phyloP scores from a whole-genome alignment of 805 yeast species.

The Kodamaea nitidulidarum region DNA sequence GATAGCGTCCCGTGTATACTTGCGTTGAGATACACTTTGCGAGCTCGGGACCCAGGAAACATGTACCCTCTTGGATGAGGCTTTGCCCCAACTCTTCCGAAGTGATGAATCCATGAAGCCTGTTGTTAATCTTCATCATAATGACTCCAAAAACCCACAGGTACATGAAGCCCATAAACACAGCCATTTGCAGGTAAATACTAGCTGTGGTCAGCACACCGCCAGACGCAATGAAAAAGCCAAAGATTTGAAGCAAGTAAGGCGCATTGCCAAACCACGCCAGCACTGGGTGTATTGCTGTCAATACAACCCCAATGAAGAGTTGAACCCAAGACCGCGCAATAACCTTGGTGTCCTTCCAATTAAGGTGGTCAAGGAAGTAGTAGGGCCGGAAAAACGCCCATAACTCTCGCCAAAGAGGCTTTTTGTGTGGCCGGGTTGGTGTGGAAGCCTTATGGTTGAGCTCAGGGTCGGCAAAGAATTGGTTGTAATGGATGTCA shows the following conservation, averaged over 20 bases:
- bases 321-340: constrained; percentile 26
- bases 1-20: constrained; percentile 25
- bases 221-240: constrained; percentile 25
- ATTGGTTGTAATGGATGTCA: constrained; percentile 1
- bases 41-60: constrained; percentile 18
- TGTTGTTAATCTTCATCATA: constrained; percentile 21
- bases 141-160: constrained; percentile 24
- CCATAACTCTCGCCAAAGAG: constrained; percentile 13
- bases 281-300: constrained; percentile 20
- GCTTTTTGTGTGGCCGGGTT: neutral
- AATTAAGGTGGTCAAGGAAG: constrained; percentile 23
- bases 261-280: constrained; percentile 29
- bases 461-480: constrained; percentile 4
- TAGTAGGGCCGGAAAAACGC: constrained; percentile 19
- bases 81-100: constrained; percentile 12
- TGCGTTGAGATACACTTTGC: constrained; percentile 16
- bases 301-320: constrained; percentile 24
- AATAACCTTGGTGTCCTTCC: constrained; percentile 21
- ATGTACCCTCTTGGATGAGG: constrained; percentile 23
- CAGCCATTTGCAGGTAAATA: constrained; percentile 13
- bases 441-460: neutral
- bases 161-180: constrained; percentile 14
- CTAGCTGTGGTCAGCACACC: constrained; percentile 22
- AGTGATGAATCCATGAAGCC: constrained; percentile 24
- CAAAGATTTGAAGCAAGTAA: constrained; percentile 26